Conservation (phyloP, 225 moss, liverwort and hornwort species). For the Sphagnum tenellum region DNA sequence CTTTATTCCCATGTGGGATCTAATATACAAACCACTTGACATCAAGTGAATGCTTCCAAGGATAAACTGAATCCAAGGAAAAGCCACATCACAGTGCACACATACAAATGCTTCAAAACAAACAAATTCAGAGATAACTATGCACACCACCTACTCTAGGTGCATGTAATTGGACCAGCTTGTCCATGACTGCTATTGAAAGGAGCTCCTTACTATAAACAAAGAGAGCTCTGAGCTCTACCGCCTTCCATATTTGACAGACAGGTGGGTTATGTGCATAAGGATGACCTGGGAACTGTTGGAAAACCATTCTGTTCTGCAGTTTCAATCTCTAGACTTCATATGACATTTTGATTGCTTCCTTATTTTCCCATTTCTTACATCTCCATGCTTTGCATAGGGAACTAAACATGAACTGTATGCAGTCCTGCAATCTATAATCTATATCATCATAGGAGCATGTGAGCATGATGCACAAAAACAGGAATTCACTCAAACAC, state of each 20-base stretch:
- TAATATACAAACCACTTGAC: constrained; percentile 4
- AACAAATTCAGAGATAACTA: neutral
- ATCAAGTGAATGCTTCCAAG: neutral
- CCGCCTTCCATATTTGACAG: constrained; percentile 4
- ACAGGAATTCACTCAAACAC: neutral
- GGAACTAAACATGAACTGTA: no score
- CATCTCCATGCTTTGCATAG: neutral
- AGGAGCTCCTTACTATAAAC: neutral
- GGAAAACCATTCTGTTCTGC: constrained; percentile 44
- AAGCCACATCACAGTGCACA: neutral
- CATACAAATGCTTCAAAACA: no score
- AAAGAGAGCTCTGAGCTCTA: constrained; percentile 2
- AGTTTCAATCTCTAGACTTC: no score
- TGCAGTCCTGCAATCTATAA: neutral
- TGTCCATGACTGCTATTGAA: constrained; percentile 12
- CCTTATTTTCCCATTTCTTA: neutral
- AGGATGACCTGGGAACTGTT: constrained; percentile 61
- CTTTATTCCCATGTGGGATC: neutral
- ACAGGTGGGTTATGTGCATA: constrained; percentile 54
- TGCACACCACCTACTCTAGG: constrained; percentile 16
- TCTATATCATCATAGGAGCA: neutral
- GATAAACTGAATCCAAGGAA: neutral
- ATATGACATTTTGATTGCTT: neutral
- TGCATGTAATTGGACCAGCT: constrained; percentile 19
- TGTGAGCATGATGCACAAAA: no score